Evolutionary conservation across 768 basidiomycete genomes (phyloP), one percentile per base, ranked within the genome.

Genomic region (Collybiopsis luxurians): DNA sequence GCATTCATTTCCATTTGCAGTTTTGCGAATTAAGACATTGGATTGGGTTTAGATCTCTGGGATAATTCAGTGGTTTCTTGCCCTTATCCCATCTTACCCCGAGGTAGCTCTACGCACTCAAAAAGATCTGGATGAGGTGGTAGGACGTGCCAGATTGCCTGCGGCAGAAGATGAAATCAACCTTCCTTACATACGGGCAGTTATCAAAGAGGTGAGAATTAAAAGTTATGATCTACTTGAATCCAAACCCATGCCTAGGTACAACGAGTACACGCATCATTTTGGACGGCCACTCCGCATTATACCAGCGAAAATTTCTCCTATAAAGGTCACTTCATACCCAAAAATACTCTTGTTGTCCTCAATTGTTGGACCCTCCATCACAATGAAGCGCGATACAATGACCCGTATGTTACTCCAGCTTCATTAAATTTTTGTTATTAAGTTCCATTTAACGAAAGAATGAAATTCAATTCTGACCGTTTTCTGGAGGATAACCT

Each of bases 31-130:
- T 7, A 13, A 34, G 3, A 27, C 28, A 3, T 11, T 48, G 12
- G 6, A 15, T 39, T 34, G 31, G 6, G 31, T 34, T 52, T 56
- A 72, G 73, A 73, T 69, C 4, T 61, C 72, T 9, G 66, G 68
- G 3, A 66, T 73, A 34, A 69, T 72, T 28, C 63, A 66, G 51
- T 74, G 73, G 72, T 71, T 73, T 61, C 45, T 73, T 17, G 61
- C 69, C 3, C 59, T 69, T 2, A 66, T 70, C 60, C 61, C 67
- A n/a, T 61, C 64, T 11, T 55, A 34, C 31, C 31, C 31, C 5
- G 31, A 34, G 31, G 31, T 34, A 5, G 31, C 31, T 6, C 31
- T 34, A 2, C 63, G 61, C 26, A 73, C 72, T 15, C 71, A 71
- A 5, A 67, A 60, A 19, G 75, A 76, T 55, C 59, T 76, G 6